Base-by-base conservation (phyloP, 768 basidiomycete species). In the Pulveroboletus sp. region DNA sequence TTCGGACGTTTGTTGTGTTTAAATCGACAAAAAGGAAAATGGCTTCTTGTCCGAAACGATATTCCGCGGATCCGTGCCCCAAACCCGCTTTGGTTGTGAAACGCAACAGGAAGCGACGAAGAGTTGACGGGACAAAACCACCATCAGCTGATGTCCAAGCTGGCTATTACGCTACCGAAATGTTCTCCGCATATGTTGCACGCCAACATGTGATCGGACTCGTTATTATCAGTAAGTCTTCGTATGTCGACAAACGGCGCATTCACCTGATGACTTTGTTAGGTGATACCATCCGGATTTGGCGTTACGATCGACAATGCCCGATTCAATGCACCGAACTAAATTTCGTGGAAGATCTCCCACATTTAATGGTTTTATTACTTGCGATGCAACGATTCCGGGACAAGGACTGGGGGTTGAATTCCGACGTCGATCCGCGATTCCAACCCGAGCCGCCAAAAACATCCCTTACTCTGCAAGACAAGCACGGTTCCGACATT, bases 311-410 rank as follows among this genome's bases (percentile, higher is more conserved):
- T 33, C 45, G 38, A 17, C 45, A 51, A 16, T 0, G n/a, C 6
- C 14, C 23, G 12, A 51, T 54, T 17, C 49, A 49, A 34, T 53
- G 46, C 23, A 38, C 51, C 7, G 47, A 17, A 1, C 20, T 57
- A 6, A 57, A 58, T 19, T 46, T 51, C 20, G 43, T 58, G 3
- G 13, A 53, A 13, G 57, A 53, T 13, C 49, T 55, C 13, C 49
- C 53, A 1, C 49, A 40, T 1, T 57, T 55, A 2, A 36, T 57
- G 0, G 32, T 47, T 16, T 33, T 53, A 0, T 40, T 56, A 2
- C 40, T 57, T 12, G 40, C 43, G 5, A 37, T 53, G 46, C 45
- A 58, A n/a, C 48, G 51, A 5, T 50, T 56, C 39, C 1, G n/a
- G 8, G 9, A 38, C 7, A 24, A 9, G 2, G 42, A 56, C 16